A percentile compares a stretch with the other conserved stretches of the same genome.
These are phyloP conservation scores for Chrysanthemum seticuspe DNA, from an alignment of 129 eudicot genomes.

Conservation along the genomic window DNA sequence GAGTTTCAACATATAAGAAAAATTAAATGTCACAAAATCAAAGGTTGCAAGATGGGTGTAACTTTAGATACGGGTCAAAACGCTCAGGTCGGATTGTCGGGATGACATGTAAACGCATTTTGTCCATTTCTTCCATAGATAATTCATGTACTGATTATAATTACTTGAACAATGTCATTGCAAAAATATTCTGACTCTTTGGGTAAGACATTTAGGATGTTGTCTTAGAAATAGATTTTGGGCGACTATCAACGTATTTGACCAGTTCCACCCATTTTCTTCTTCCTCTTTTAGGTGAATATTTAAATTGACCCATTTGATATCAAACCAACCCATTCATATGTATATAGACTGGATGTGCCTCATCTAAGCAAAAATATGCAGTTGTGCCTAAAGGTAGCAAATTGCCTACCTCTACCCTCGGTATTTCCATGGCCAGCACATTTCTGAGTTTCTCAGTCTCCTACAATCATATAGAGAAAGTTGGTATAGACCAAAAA, in stretches of 20 bases:
- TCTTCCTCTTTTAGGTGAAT: too few species aligned
- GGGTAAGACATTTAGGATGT: neutral
- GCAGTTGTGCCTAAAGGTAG: too few species aligned
- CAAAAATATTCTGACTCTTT: neutral
- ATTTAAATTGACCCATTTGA: too few species aligned
- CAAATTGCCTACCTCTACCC: conserved; percentile 33
- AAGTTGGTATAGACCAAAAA: conserved; percentile 6
- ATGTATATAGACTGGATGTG: neutral
- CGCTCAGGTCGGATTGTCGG: neutral
- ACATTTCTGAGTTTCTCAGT: conserved; percentile 61
- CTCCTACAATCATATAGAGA: conserved; percentile 43
- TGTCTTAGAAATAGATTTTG: neutral
- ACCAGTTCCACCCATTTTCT: neutral
- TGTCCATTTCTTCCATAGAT: neutral
- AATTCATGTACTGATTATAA: neutral
- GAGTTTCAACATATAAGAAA: conserved; percentile 14
- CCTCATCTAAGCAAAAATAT: too few species aligned
- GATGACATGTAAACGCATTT: neutral
- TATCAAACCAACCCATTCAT: neutral
- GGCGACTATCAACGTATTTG: neutral
- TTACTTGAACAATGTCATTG: neutral
- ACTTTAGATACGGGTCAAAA: neutral
- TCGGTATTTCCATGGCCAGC: conserved; percentile 66
- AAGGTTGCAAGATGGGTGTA: conserved; percentile 2
- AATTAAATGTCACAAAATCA: neutral